Evolutionary conservation across 305 asterid species (phyloP).

Genomic region (Fraxinus paxiana): DNA sequence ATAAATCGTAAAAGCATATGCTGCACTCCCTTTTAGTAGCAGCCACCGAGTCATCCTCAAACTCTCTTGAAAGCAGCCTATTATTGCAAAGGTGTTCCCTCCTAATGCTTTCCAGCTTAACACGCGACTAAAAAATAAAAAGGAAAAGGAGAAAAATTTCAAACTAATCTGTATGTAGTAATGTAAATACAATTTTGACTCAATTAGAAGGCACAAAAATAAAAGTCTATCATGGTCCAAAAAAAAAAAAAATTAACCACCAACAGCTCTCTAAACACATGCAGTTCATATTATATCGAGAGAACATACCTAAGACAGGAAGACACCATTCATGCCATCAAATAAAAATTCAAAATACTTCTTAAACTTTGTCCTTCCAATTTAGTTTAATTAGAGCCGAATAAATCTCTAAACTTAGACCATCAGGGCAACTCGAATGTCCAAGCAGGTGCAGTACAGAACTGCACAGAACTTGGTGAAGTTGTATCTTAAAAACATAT

Average conservation of each 20-base stretch:
- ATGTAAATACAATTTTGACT: background rate
- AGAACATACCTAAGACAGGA: background rate
- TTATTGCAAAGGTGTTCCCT: conserved; percentile 48
- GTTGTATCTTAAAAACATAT: background rate
- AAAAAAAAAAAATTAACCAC: background rate
- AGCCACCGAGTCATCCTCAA: conserved; percentile 35
- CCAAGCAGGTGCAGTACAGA: background rate
- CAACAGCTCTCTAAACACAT: background rate
- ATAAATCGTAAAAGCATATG: conserved; percentile 60
- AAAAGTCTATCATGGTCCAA: background rate
- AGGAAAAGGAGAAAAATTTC: background rate
- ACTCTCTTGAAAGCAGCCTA: conserved; percentile 26
- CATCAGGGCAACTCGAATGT: background rate
- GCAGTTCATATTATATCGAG: background rate
- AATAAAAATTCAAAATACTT: background rate
- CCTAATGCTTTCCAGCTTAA: conserved; percentile 42
- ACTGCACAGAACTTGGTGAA: background rate
- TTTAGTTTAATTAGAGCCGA: background rate
- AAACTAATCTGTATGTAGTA: background rate
- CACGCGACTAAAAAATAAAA: conserved; percentile 45
- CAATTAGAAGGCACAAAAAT: background rate
- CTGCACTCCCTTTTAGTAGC: conserved; percentile 52
- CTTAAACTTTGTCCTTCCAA: background rate
- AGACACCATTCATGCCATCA: background rate
- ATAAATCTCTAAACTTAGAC: background rate